A percentile compares a stretch with the other conserved stretches of the same genome.
phyloP scores from a whole-genome alignment of 495 filamentous ascomycete species.

The Podospora pseudopauciseta region DNA sequence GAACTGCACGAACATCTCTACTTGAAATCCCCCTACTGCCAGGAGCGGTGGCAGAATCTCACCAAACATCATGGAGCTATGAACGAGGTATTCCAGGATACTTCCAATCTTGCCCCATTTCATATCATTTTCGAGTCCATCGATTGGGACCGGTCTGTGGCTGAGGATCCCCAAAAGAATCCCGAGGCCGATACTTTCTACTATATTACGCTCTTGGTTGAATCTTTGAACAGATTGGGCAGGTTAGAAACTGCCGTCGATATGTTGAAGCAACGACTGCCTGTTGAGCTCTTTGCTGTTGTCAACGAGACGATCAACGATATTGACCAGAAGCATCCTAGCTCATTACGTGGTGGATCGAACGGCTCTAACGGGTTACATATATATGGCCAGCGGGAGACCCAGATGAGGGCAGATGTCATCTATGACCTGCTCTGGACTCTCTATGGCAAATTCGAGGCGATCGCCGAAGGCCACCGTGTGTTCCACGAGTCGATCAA shows the following conservation, averaged over 20 bases:
- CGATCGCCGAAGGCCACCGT: slow-evolving; percentile 92
- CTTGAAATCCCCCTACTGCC: slow-evolving; percentile 93
- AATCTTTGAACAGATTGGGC: slow-evolving; percentile 83
- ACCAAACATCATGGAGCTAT: slow-evolving; percentile 48
- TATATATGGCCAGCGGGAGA: slow-evolving; percentile 62
- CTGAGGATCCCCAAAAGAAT: slow-evolving; percentile 85
- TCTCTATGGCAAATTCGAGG: slow-evolving; percentile 92
- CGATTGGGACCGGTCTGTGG: slow-evolving; percentile 62
- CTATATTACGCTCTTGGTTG: slow-evolving; percentile 84
- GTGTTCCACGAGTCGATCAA: slow-evolving; percentile 87
- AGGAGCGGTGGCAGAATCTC: slow-evolving; percentile 84
- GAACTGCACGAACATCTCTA: slow-evolving; percentile 97
- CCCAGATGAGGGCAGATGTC: slow-evolving; percentile 70
- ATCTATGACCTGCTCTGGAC: slow-evolving; percentile 88
- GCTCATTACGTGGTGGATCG: slow-evolving; percentile 55
- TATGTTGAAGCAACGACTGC: slow-evolving; percentile 84
- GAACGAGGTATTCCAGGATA: slow-evolving; percentile 44
- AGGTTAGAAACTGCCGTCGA: slow-evolving; percentile 81
- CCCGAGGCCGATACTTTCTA: slow-evolving; percentile 92
- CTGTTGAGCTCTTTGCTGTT: slow-evolving; percentile 88
- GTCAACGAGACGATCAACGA: slow-evolving; percentile 94
- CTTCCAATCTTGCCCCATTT: slow-evolving; percentile 52
- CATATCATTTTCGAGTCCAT: slow-evolving; percentile 75
- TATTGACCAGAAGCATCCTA: slow-evolving; percentile 85
- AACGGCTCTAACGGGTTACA: slow-evolving; percentile 56